A percentile compares a stretch with the other conserved stretches of the same genome.
phyloP scores from a whole-genome alignment of 148 eudicot genomes.

The Beta vulgaris region DNA sequence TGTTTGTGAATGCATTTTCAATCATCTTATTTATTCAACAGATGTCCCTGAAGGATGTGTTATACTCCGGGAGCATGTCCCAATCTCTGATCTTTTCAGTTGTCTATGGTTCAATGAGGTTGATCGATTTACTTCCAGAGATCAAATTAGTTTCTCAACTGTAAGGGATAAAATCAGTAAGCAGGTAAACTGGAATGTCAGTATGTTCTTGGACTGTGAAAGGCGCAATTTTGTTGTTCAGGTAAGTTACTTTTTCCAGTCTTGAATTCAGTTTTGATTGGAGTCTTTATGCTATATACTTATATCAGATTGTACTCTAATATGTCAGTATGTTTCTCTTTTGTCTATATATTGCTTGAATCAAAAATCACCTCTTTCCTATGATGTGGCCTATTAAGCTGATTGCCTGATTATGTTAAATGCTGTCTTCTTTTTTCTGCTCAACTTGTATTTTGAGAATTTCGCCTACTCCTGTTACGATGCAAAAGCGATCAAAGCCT shows the following conservation, averaged over 20 bases:
- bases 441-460: not conserved
- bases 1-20: slow-evolving; percentile 4
- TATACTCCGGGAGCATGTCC: slow-evolving; percentile 85
- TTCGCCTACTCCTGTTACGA: too few species aligned
- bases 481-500: too few species aligned
- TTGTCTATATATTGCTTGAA: not conserved
- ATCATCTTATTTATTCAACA: slow-evolving; percentile 24
- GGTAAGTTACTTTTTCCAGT: slow-evolving; percentile 41
- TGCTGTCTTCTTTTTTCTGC: not conserved
- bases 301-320: not conserved
- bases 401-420: not conserved
- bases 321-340: not conserved
- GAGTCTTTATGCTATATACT: not conserved
- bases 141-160: slow-evolving; percentile 90
- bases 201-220: slow-evolving; percentile 97
- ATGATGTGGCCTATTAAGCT: not conserved
- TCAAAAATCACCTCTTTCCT: not conserved
- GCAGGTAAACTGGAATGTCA: slow-evolving; percentile 74
- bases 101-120: slow-evolving; percentile 99
- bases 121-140: slow-evolving; percentile 95
- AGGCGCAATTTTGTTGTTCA: slow-evolving; percentile 95
- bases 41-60: slow-evolving; percentile 99
- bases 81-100: slow-evolving; percentile 84
- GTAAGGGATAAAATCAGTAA: slow-evolving; percentile 84
- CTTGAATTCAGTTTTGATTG: not conserved